Conservation (phyloP, 2,329 filamentous ascomycete species). For the Proliferodiscus dingleyae region DNA sequence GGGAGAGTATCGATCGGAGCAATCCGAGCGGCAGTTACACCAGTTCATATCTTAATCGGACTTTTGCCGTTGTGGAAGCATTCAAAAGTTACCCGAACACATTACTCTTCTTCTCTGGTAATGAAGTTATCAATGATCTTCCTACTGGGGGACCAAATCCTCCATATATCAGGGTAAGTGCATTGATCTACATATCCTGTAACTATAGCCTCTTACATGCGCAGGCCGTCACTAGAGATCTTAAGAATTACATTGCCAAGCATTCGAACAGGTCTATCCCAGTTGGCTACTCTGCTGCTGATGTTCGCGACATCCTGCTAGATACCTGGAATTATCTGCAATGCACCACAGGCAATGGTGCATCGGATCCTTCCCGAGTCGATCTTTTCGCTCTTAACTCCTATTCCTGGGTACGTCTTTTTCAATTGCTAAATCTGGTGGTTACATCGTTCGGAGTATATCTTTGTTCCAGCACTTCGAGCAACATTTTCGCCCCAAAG, state of each 20-base stretch:
- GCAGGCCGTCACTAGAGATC: constrained; percentile 71
- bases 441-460: no score
- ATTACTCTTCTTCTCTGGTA: constrained; percentile 71
- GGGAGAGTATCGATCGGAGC: constrained; percentile 50
- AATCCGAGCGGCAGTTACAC: constrained; percentile 58
- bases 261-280: constrained; percentile 64
- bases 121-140: constrained; percentile 70
- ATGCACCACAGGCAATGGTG: constrained; percentile 53
- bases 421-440: no score
- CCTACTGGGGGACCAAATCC: constrained; percentile 54
- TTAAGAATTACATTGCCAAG: constrained; percentile 76
- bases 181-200: not conserved
- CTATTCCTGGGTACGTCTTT: no score
- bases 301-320: constrained; percentile 67
- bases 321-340: constrained; percentile 73
- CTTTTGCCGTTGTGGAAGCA: constrained; percentile 61
- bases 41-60: constrained; percentile 57
- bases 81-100: constrained; percentile 65
- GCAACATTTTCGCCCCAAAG: no score
- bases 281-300: constrained; percentile 76
- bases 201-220: no score
- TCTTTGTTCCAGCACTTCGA: no score
- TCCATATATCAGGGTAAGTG: constrained; percentile 55
- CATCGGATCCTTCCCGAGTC: constrained; percentile 56
- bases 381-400: constrained; percentile 78